These are phyloP conservation scores for Verticillium albo-atrum DNA, from an alignment of 2,329 filamentous ascomycete genomes.

Conservation along the genomic window DNA sequence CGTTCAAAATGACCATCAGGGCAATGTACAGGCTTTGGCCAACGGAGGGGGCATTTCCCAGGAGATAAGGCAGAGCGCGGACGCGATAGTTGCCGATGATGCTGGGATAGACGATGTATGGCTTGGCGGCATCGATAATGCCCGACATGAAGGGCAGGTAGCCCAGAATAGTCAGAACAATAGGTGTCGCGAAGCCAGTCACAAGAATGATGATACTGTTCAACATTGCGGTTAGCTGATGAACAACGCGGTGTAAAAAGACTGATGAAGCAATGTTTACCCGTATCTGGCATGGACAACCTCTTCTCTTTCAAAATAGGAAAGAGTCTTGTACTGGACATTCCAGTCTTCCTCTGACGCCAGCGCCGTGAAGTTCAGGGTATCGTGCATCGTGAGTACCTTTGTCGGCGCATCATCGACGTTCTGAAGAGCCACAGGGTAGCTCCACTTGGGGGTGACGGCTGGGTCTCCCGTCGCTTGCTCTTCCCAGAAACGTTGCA, in stretches of 20 bases:
- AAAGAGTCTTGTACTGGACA: not conserved
- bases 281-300: not conserved
- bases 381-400: not conserved
- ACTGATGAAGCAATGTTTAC: not conserved
- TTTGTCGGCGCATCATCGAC: not conserved
- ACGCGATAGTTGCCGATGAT: slow-evolving; percentile 23
- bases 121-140: slow-evolving; percentile 16
- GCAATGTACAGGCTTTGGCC: slow-evolving; percentile 30
- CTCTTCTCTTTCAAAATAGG: not conserved
- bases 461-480: not conserved
- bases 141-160: not conserved
- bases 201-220: not conserved
- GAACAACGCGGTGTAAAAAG: not conserved
- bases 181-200: not conserved
- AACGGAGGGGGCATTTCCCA: slow-evolving; percentile 29
- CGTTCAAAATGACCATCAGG: slow-evolving; percentile 22
- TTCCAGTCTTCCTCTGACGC: not conserved
- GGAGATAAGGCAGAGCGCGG: slow-evolving; percentile 24
- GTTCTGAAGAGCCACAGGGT: not conserved
- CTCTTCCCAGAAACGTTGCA: slow-evolving; percentile 3
- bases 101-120: slow-evolving; percentile 26
- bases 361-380: not conserved
- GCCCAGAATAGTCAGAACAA: not conserved
- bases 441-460: not conserved
- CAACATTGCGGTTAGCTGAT: not conserved